These are phyloP conservation scores for Fraxinus excelsior DNA, from an alignment of 257 asterid genomes.

Conservation along the genomic window DNA sequence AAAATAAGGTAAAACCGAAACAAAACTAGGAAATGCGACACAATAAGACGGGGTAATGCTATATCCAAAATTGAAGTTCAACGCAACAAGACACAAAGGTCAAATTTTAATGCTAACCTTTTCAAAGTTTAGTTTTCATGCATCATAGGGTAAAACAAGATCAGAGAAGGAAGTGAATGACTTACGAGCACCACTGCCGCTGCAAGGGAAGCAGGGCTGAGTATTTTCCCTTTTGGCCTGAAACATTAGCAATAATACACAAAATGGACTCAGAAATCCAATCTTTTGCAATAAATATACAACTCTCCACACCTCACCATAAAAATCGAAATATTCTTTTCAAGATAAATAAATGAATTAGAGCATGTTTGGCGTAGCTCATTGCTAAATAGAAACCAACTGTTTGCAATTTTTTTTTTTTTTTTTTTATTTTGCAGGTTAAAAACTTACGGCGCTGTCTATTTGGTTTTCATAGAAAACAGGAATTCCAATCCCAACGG, in stretches of 20 bases:
- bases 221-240: slow-evolving; percentile 91
- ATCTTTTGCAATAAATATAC: not conserved
- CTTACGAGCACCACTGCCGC: slow-evolving; percentile 93
- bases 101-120: not conserved
- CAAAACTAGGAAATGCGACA: no score
- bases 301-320: not conserved
- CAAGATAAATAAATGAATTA: not conserved
- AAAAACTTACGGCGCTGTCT: slow-evolving; percentile 68
- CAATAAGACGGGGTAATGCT: no score
- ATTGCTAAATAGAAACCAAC: not conserved
- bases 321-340: not conserved
- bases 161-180: slow-evolving; percentile 14
- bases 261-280: not conserved
- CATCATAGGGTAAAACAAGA: not conserved
- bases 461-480: slow-evolving; percentile 86
- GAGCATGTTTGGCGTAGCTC: no score
- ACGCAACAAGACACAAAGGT: no score
- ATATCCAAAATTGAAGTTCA: no score
- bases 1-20: no score
- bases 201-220: slow-evolving; percentile 94
- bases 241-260: slow-evolving; percentile 24
- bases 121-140: not conserved
- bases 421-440: not conserved
- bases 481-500: slow-evolving; percentile 90
- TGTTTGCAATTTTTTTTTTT: no score